A percentile compares a stretch with the other conserved stretches of the same genome.
Evolutionary conservation across 148 eudicot genomes (phyloP).

Genomic region (Vaccinium corymbosum): DNA sequence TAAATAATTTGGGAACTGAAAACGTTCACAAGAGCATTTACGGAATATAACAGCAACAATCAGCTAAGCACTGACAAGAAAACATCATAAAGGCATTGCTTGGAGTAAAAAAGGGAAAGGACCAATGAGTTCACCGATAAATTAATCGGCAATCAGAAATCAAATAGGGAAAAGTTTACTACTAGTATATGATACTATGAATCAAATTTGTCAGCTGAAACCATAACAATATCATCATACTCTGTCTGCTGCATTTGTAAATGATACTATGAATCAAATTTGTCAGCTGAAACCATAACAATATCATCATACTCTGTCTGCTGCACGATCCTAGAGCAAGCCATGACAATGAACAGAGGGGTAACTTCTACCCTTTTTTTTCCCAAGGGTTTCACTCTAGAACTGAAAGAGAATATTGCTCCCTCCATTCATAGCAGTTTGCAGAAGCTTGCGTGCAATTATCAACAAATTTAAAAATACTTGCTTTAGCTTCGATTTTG

Average conservation of each 20-base stretch:
- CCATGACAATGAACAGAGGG: not conserved
- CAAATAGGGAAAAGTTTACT: not conserved
- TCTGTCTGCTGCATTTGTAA: not conserved
- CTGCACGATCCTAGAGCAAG: not conserved
- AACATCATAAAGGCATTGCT: not conserved
- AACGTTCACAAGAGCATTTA: not conserved
- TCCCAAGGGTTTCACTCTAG: not conserved
- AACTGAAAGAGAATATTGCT: not conserved
- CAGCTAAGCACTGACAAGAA: not conserved
- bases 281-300: not conserved
- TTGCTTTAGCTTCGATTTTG: not conserved
- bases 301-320: not conserved
- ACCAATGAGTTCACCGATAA: not conserved
- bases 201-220: not conserved
- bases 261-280: not conserved
- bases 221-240: not conserved
- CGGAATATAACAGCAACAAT: not conserved
- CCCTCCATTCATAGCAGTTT: not conserved
- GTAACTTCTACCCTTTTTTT: not conserved
- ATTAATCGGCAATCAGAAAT: not conserved
- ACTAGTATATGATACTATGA: not conserved
- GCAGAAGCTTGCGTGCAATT: not conserved
- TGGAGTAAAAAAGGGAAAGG: not conserved
- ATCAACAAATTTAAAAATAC: not conserved
- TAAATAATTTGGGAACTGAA: no score